Evolutionary conservation across 257 asterid genomes (phyloP), one percentile per base, ranked within the genome.

Genomic region (Leptodermis oblonga): DNA sequence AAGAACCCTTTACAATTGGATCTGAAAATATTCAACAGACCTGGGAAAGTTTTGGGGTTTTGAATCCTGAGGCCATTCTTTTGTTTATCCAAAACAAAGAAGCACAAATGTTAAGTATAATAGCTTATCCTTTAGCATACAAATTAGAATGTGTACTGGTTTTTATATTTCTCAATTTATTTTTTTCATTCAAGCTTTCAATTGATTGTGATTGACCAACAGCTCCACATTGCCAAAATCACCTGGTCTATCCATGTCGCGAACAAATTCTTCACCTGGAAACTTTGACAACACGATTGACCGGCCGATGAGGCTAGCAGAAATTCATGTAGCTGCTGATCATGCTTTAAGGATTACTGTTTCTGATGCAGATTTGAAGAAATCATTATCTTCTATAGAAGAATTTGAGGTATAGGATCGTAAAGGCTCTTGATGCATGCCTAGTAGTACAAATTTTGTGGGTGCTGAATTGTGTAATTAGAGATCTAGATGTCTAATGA

Each of bases 301-400:
- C 81, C 92, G 95, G 36, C 99, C 97, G 60, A 86, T 94, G 99
- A 86, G 95, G 80, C 93, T 94, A 73, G 96, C 97, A 30, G 99
- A 94, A 84, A 91, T 91, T 73, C 82, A 74, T 75, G 99, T 91
- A 67, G 92, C 97, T 75, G 90, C 99, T 39, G 97, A 94, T 85
- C 96, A 87, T 87, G 96, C 97, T 77, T 83, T 94, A 70, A 81
- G 68, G 80, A 85, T 59, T 70, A 91, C 97, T 51, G 84, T 91
- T 65, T 89, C 99, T 74, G 90, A 87, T 77, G 78, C 76, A 22
- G 84, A 87, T 67, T 65, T 94, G 70, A 73, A 77, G 83, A 85
- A 85, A 82, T 87, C 92, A n/a, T 76, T 94, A 74, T 89, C 99
- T 71, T 85, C 97, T 68, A 74, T 84, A 41, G 84, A 85, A 76